Conservation (phyloP, 345 rosid genomes). For the Microthlaspi erraticum region DNA sequence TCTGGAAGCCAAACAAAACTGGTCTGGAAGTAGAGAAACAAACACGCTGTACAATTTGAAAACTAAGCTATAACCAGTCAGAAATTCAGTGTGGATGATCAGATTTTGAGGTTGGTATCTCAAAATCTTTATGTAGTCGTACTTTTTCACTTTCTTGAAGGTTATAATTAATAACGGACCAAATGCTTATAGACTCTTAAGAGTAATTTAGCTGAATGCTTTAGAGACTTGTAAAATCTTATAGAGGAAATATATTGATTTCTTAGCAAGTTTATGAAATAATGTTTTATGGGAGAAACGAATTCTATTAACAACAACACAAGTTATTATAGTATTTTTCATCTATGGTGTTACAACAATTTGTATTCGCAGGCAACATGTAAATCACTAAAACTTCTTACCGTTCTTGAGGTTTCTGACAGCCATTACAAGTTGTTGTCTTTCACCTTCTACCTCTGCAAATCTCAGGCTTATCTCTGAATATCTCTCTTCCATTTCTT, state of each 20-base stretch:
- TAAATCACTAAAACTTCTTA: constrained; percentile 55
- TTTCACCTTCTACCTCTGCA: constrained; percentile 96
- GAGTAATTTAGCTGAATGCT: neutral
- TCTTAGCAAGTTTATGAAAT: constrained; percentile 26
- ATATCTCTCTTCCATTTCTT: constrained; percentile 92
- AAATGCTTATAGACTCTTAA: neutral
- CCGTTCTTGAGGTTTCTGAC: constrained; percentile 77
- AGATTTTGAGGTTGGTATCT: constrained; percentile 30
- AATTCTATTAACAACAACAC: constrained; percentile 38
- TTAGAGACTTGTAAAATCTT: neutral
- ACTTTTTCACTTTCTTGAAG: constrained; percentile 5
- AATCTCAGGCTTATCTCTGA: constrained; percentile 88
- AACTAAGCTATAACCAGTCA: constrained; percentile 9
- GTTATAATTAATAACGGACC: neutral
- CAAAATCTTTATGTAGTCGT: constrained; percentile 19
- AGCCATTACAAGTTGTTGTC: constrained; percentile 90
- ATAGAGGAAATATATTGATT: constrained; percentile 1
- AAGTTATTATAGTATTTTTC: neutral
- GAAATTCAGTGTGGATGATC: neutral
- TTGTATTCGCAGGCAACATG: constrained; percentile 38
- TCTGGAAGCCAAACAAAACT: constrained; percentile 75
- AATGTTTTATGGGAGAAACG: constrained; percentile 30
- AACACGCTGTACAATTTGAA: constrained; percentile 34
- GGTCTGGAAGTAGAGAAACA: constrained; percentile 66
- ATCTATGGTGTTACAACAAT: constrained; percentile 24